A percentile compares a stretch with the other conserved stretches of the same genome.
These are phyloP conservation scores for Alliaria petiolata DNA, from an alignment of 345 rosid genomes.

Conservation along the genomic window DNA sequence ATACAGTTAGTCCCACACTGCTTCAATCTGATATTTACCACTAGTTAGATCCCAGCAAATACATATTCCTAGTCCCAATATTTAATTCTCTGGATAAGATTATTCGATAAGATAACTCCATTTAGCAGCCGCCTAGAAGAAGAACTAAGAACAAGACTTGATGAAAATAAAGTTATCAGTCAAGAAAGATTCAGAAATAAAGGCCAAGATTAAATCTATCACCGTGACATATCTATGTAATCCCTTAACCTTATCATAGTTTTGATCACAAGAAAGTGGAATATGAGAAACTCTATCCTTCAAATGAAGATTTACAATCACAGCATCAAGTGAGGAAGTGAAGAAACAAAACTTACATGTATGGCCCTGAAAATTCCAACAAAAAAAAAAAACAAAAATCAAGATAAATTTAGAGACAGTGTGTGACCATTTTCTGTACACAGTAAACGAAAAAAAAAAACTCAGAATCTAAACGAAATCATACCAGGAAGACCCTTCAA, in stretches of 20 bases:
- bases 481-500: constrained; percentile 94
- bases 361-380: constrained; percentile 73
- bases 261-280: background rate
- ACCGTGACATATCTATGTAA: background rate
- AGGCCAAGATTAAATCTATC: too few relatives aligned
- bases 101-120: background rate
- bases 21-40: background rate
- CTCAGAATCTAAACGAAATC: background rate
- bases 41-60: background rate
- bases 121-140: background rate
- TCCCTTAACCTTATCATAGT: background rate
- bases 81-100: background rate
- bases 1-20: too few relatives aligned
- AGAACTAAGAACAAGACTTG: background rate
- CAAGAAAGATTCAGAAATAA: background rate
- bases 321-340: background rate
- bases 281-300: background rate
- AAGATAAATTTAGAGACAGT: background rate
- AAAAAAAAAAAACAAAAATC: background rate
- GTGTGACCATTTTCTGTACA: background rate
- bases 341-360: constrained; percentile 73
- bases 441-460: background rate
- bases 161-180: background rate
- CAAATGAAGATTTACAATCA: too few relatives aligned
- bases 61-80: background rate